Conservation (phyloP, 2,329 filamentous ascomycete species). For the Clonostachys rosea region DNA sequence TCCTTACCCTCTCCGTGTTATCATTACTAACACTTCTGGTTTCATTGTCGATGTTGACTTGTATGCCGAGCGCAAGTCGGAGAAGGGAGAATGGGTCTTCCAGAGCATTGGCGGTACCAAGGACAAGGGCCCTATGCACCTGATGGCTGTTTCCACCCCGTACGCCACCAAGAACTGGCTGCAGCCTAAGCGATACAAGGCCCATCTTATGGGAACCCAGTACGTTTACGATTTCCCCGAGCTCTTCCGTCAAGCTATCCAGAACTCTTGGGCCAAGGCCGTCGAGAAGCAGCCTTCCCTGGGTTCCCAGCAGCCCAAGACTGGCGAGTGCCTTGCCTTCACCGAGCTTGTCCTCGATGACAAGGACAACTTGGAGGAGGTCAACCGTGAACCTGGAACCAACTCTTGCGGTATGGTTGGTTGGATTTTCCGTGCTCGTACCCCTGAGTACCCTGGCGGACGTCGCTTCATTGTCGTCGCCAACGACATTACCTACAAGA, state of each 20-base stretch:
- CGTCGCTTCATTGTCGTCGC: conserved; percentile 93
- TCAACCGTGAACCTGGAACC: conserved; percentile 89
- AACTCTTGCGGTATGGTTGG: conserved; percentile 98
- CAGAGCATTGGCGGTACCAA: conserved; percentile 93
- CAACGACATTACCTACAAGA: conserved; percentile 99
- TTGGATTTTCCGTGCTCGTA: conserved; percentile 92
- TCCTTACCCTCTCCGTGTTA: conserved; percentile 88
- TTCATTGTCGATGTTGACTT: conserved; percentile 98
- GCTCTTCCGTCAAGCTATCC: conserved; percentile 95
- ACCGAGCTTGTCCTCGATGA: conserved; percentile 95
- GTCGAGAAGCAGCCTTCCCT: conserved; percentile 70
- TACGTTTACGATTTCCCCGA: conserved; percentile 99
- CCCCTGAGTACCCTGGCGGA: conserved; percentile 90
- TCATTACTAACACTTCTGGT: conserved; percentile 97
- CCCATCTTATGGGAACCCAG: conserved; percentile 97
- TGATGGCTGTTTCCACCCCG: conserved; percentile 84
- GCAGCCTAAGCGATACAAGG: conserved; percentile 99
- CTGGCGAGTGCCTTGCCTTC: conserved; percentile 90
- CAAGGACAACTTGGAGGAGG: conserved; percentile 84
- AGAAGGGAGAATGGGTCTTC: conserved; percentile 98
- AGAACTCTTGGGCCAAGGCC: conserved; percentile 85
- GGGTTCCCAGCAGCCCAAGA: conserved; percentile 74
- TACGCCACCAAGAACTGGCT: conserved; percentile 98
- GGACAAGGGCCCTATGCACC: conserved; percentile 92
- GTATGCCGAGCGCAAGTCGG: conserved; percentile 95